Evolutionary conservation across 2,329 filamentous ascomycete genomes (phyloP).

Genomic region (Pseudocercospora fuligena): DNA sequence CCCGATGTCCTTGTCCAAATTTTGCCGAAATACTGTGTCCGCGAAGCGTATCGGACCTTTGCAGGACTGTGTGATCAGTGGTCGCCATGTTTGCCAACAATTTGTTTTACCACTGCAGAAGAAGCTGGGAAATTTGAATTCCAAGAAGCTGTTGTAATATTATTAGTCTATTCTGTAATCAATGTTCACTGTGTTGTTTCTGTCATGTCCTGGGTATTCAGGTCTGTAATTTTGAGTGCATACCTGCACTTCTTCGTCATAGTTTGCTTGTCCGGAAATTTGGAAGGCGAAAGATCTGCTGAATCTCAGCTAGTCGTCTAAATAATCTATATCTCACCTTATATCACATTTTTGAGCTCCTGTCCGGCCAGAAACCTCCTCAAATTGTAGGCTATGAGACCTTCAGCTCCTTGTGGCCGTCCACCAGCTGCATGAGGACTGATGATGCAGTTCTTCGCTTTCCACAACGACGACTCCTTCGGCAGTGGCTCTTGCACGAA

Average conservation of each 20-base stretch:
- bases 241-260: background rate
- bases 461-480: conserved; percentile 49
- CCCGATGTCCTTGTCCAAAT: no score
- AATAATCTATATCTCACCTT: background rate
- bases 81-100: no score
- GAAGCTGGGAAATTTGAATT: no score
- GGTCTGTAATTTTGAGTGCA: background rate
- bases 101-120: no score
- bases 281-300: background rate
- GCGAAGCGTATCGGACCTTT: no score
- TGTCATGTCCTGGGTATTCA: background rate
- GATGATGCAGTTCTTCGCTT: conserved; percentile 58
- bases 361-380: conserved; percentile 64
- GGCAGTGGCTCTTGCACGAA: conserved; percentile 60
- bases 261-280: background rate
- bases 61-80: no score
- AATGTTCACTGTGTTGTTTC: background rate
- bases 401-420: conserved; percentile 64
- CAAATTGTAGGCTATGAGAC: conserved; percentile 65
- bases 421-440: conserved; percentile 66
- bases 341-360: conserved; percentile 61
- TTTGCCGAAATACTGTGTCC: no score
- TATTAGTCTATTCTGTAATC: background rate
- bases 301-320: background rate
- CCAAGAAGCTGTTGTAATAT: background rate